Conservation (phyloP, 2,329 filamentous ascomycete genomes). For the Penicillium sp. region DNA sequence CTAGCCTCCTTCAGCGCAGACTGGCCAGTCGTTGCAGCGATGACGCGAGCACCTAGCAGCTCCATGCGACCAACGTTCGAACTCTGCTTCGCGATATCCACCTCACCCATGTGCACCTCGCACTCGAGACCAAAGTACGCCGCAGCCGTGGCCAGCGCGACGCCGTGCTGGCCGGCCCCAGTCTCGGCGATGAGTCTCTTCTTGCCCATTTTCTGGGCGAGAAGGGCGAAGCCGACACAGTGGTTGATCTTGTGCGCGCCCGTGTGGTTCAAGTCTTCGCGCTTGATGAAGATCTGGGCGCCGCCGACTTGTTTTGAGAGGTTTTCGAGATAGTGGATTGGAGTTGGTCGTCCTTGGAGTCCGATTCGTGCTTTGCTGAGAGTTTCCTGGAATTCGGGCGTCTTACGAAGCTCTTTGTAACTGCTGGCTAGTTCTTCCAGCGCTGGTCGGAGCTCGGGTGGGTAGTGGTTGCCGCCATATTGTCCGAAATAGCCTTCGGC, state of each 20-base stretch:
- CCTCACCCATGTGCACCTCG: conserved; percentile 88
- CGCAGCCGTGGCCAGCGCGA: conserved; percentile 73
- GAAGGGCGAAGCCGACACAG: conserved; percentile 78
- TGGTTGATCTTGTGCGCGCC: conserved; percentile 96
- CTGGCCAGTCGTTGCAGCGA: conserved; percentile 63
- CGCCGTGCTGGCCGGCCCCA: conserved; percentile 86
- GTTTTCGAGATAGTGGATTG: conserved; percentile 53
- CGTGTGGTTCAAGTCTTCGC: conserved; percentile 88
- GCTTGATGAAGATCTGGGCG: conserved; percentile 62
- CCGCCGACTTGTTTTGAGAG: conserved; percentile 76
- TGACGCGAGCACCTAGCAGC: background rate
- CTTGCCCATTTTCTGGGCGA: conserved; percentile 71
- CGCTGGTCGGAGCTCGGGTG: conserved; percentile 13
- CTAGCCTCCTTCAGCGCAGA: conserved; percentile 74
- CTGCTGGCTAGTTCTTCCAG: conserved; percentile 15
- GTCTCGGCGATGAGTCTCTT: conserved; percentile 91
- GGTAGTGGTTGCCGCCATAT: conserved; percentile 19
- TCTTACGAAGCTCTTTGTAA: conserved; percentile 17
- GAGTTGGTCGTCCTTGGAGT: conserved; percentile 38
- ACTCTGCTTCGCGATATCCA: conserved; percentile 83
- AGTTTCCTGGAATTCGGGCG: conserved; percentile 13
- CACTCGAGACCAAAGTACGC: conserved; percentile 93
- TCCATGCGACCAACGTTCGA: conserved; percentile 38
- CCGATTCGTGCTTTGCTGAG: conserved; percentile 15
- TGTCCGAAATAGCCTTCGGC: conserved; percentile 9